phyloP scores from a whole-genome alignment of 2,329 filamentous ascomycete species.

The Neospermospora avenae region DNA sequence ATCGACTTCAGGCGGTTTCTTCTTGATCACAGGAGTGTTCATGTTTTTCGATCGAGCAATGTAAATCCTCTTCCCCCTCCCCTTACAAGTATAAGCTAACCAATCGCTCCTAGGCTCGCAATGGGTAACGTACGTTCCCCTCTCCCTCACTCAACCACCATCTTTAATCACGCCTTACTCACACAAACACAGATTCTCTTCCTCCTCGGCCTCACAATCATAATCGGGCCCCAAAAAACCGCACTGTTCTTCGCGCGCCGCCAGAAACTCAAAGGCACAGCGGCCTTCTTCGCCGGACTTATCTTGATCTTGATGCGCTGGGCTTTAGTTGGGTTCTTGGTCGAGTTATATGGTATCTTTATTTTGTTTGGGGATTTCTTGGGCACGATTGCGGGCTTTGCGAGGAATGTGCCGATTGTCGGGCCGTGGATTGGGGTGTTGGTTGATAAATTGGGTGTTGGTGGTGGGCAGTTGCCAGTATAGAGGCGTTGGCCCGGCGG shows the following conservation, averaged over 20 bases:
- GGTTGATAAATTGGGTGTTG: conserved; percentile 67
- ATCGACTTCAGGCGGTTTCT: conserved; percentile 72
- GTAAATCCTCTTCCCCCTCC: conserved; percentile 48
- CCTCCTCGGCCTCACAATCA: conserved; percentile 91
- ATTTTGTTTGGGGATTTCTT: conserved; percentile 96
- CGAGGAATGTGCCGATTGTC: conserved; percentile 77
- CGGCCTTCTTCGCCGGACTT: conserved; percentile 81
- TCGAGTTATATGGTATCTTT: conserved; percentile 91
- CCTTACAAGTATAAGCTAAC: conserved; percentile 8
- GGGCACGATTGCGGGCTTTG: conserved; percentile 85
- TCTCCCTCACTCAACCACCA: conserved; percentile 42
- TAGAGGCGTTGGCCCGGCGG: background rate
- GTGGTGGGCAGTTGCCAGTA: conserved; percentile 78
- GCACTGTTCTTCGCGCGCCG: conserved; percentile 89
- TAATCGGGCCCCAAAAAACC: conserved; percentile 90
- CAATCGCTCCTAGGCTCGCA: conserved; percentile 65
- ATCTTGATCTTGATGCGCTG: conserved; percentile 83
- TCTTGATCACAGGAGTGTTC: conserved; percentile 89
- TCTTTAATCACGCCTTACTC: conserved; percentile 12
- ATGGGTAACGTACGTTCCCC: conserved; percentile 71
- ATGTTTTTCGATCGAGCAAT: conserved; percentile 98
- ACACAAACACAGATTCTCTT: conserved; percentile 74
- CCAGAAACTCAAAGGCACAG: conserved; percentile 89
- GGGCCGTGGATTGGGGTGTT: conserved; percentile 78
- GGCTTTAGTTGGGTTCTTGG: conserved; percentile 84